Conservation (phyloP, 2,329 filamentous ascomycete species). For the Tolypocladium ophioglossoides region DNA sequence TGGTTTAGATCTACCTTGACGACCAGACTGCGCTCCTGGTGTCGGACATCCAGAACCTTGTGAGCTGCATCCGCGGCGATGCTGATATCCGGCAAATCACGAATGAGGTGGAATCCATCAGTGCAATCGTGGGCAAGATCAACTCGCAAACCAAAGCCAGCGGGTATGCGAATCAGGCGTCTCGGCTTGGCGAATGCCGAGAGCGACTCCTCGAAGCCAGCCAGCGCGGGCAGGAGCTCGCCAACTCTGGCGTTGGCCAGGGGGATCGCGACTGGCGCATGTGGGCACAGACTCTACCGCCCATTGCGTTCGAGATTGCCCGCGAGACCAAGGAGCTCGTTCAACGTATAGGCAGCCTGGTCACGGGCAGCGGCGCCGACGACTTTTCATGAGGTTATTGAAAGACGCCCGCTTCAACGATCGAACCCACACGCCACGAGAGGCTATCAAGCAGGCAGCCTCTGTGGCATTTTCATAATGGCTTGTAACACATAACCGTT, state of each 20-base stretch:
- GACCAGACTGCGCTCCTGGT: constrained; percentile 73
- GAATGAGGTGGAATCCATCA: constrained; percentile 61
- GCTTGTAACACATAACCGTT: neutral
- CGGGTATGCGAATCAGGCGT: constrained; percentile 40
- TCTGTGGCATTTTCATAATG: neutral
- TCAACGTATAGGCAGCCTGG: constrained; percentile 30
- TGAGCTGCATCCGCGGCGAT: constrained; percentile 58
- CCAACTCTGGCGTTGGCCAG: constrained; percentile 33
- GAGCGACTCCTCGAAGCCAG: constrained; percentile 54
- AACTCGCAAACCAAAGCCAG: constrained; percentile 52
- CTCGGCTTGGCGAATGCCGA: constrained; percentile 51
- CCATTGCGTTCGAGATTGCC: constrained; percentile 79
- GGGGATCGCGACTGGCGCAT: constrained; percentile 47
- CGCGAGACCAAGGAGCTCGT: constrained; percentile 67
- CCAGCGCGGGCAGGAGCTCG: constrained; percentile 49
- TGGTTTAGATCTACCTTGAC: constrained; percentile 59
- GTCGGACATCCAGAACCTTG: constrained; percentile 71
- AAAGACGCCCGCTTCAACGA: neutral
- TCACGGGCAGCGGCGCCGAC: constrained; percentile 21
- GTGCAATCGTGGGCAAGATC: constrained; percentile 59
- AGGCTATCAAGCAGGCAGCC: neutral
- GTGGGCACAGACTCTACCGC: constrained; percentile 63
- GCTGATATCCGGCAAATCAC: constrained; percentile 54
- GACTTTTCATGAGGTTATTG: constrained; percentile 33
- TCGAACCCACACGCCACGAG: neutral